Conservation (phyloP, 1,284 basidiomycete species). For the Boletellus sp. region DNA sequence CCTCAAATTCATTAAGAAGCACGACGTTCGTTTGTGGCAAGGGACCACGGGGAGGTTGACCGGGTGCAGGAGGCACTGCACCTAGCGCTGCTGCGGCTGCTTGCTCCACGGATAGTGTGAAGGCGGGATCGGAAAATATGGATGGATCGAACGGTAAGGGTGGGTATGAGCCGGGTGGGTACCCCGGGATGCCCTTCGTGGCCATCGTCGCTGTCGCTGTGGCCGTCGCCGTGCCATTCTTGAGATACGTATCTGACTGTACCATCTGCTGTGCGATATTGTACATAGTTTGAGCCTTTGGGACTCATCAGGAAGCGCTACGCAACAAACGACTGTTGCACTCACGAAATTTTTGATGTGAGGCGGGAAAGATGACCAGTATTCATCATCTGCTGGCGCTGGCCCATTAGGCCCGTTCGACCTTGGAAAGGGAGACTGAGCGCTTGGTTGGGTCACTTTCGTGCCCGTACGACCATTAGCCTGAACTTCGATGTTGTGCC, state of each 20-base stretch:
- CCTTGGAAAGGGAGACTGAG: constrained; percentile 21
- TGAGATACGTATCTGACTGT: constrained; percentile 47
- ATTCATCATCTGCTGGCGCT: constrained; percentile 43
- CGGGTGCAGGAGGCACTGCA: constrained; percentile 31
- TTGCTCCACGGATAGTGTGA: constrained; percentile 48
- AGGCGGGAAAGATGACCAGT: constrained; percentile 50
- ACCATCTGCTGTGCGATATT: constrained; percentile 67
- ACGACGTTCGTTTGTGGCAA: constrained; percentile 39
- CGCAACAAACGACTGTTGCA: constrained; percentile 29
- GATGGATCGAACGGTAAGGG: constrained; percentile 50
- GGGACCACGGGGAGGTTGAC: constrained; percentile 30
- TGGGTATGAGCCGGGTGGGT: constrained; percentile 33
- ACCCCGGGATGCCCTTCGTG: constrained; percentile 34
- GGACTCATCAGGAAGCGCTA: constrained; percentile 28
- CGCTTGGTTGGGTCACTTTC: constrained; percentile 11
- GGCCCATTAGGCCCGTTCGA: constrained; percentile 21
- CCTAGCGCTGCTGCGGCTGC: constrained; percentile 47
- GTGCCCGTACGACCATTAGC: constrained; percentile 36
- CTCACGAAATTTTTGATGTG: constrained; percentile 54
- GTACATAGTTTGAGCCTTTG: constrained; percentile 58
- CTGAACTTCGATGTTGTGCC: constrained; percentile 48
- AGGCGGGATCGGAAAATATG: constrained; percentile 53
- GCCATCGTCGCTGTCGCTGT: constrained; percentile 37
- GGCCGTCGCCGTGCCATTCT: constrained; percentile 28
- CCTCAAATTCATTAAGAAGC: constrained; percentile 45